Base-by-base conservation (phyloP, 257 asterid species). In the Lithospermum erythrorhizon region DNA sequence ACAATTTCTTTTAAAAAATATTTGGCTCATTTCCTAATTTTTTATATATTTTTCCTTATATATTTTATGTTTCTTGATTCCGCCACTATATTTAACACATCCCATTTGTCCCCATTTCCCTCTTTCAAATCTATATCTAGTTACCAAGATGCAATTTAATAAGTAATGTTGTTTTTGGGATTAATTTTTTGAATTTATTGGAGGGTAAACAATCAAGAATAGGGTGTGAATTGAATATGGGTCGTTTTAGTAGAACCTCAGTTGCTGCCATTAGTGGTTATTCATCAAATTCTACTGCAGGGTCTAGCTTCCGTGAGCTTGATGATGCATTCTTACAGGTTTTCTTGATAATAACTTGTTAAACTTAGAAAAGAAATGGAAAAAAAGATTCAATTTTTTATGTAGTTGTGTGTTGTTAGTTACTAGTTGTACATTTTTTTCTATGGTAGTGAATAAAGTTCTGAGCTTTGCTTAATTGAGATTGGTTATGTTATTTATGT, bases 301-400 rank as follows among this genome's bases (percentile, higher is more conserved):
- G 81, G 63, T 81, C 93, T 70, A 87, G 78, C 74, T 89, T 89
- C 75, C 82, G 95, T 18, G 88, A 87, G 67, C 85, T 78, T 62
- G 97, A 89, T 71, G 93, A 87, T 63, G 88, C 76, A 63, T 87
- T 82, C 72, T 78, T 89, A 81, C 95, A 89, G 97, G 95, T 86
- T 9, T 55, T 3, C 49, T 65, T 57, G 9, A 23, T 59, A 47
- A 47, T 25, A 59, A 55, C 62, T 41, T 41, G 17, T 41, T 41
- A 14, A 41, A 14, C 14, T 41, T 41, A 11, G 16, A 3, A 41
- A 11, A 41, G 3, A 41, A 13, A 41, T 3, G 17, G 45, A 6
- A 6, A 35, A 35, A 10, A 13, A 41, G 49, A 11, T 41, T 41
- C 4, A 4, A 14, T 11, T 41, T 32, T 41, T 11, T 41, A 11